Conservation (phyloP, 495 filamentous ascomycete genomes). For the Hyaloscypha hepaticicola region DNA sequence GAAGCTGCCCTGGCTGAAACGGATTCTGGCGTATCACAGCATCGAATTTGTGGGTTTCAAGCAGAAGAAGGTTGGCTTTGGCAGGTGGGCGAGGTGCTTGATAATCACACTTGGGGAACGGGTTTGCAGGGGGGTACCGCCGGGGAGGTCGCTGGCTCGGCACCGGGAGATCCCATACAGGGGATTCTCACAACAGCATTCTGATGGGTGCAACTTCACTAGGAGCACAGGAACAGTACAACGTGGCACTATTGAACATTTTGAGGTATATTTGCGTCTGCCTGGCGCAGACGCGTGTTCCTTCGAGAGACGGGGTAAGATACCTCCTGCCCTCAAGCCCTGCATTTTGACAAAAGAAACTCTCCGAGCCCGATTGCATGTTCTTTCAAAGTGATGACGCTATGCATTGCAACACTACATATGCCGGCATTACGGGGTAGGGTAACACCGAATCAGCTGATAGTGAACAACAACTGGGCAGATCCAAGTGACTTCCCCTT, state of each 20-base stretch:
- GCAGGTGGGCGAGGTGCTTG: conserved; percentile 7
- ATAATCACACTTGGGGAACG: conserved; percentile 1
- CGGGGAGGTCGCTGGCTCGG: neutral
- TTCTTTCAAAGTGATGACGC: neutral
- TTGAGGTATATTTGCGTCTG: neutral
- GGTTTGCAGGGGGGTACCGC: neutral
- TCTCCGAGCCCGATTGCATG: neutral
- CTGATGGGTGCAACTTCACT: neutral
- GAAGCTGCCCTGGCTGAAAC: neutral
- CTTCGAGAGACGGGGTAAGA: neutral
- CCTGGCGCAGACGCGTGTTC: neutral
- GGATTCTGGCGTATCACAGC: conserved; percentile 17
- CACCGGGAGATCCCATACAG: neutral
- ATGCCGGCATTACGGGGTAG: neutral
- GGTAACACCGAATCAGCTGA: neutral
- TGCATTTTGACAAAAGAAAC: neutral
- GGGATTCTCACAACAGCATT: neutral
- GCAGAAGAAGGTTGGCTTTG: neutral
- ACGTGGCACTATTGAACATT: neutral
- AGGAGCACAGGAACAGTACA: neutral
- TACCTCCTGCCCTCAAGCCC: neutral
- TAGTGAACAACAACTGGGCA: neutral
- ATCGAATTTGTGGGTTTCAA: neutral
- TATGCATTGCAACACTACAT: neutral
- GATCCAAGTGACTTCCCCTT: neutral